Conservation (phyloP, 257 asterid species). For the Gentiana macrophylla region DNA sequence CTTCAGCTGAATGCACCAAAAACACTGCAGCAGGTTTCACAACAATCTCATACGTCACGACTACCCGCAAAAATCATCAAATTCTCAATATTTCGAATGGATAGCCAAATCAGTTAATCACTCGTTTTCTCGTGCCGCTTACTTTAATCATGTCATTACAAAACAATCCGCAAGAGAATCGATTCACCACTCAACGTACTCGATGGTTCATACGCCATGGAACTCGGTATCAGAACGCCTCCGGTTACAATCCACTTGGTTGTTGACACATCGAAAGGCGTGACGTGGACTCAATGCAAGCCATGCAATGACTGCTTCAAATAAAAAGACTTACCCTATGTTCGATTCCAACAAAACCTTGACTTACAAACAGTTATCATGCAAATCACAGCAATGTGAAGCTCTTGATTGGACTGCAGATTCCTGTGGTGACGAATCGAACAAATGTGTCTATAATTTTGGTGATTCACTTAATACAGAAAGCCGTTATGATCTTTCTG, state of each 20-base stretch:
- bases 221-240: slow-evolving; percentile 43
- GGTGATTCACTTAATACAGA: slow-evolving; percentile 28
- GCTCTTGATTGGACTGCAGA: background rate
- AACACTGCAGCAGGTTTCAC: slow-evolving; percentile 30
- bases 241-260: slow-evolving; percentile 25
- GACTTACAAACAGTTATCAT: slow-evolving; percentile 17
- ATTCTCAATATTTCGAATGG: slow-evolving; percentile 18
- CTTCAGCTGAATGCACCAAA: slow-evolving; percentile 2
- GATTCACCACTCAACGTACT: slow-evolving; percentile 5
- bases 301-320: slow-evolving; percentile 41
- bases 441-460: slow-evolving; percentile 23
- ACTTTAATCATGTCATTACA: background rate
- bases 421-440: slow-evolving; percentile 3
- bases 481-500: slow-evolving; percentile 27
- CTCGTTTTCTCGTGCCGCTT: slow-evolving; percentile 29
- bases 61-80: slow-evolving; percentile 27
- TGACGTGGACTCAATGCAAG: slow-evolving; percentile 51
- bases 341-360: slow-evolving; percentile 26
- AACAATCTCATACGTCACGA: slow-evolving; percentile 37
- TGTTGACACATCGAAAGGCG: slow-evolving; percentile 59
- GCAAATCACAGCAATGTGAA: slow-evolving; percentile 19
- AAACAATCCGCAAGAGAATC: background rate
- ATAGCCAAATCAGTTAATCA: slow-evolving; percentile 17
- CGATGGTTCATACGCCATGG: slow-evolving; percentile 40
- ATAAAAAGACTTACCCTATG: slow-evolving; percentile 26